Evolutionary conservation across 2,329 filamentous ascomycete genomes (phyloP), one percentile per base, ranked within the genome.

Genomic region (Fusarium sp.): DNA sequence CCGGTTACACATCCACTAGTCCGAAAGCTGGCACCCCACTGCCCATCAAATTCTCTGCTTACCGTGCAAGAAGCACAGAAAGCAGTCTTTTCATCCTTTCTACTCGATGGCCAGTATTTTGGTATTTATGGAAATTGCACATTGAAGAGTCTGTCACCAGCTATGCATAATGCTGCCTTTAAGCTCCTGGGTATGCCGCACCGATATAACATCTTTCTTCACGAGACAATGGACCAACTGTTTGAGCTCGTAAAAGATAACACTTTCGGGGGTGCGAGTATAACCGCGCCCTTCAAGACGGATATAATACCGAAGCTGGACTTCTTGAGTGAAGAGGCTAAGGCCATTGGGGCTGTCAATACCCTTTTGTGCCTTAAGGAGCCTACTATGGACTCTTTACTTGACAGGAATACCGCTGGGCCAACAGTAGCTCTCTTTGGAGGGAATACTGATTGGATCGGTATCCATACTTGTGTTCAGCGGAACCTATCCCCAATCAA

Each of bases 121-220:
- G 52, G 63, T 0, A 66, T 66, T 4, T 66, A 66, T 6, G 62
- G 63, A 23, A 66, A 66, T 3, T 45, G 19, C 10, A 66, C 62
- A 0, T 45, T 29, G 0, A 46, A 66, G 44, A 66, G 63, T 41
- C 4, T 66, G 1, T 66, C 63, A 1, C 63, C 63, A 11, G 63
- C 61, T 0, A 66, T 66, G 62, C 62, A 66, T 2, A 35, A 46
- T 23, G 35, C 62, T 1, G 63, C 62, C 2, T 66, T 66, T 2
- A 39, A 66, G 2, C 19, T 66, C 0, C 4, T 66, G 0, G 63
- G 63, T 0, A 66, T 66, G 52, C 63, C 62, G 0, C 63, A 66
- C 2, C 61, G 10, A 23, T 66, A 66, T 7, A 35, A n/a, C 4
- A 60, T 66, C 12, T 66, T 66, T 5, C 29, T 51, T 0, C 12